Evolutionary conservation across 176 grass and related monocot species (phyloP).

Genomic region (Poa annua): DNA sequence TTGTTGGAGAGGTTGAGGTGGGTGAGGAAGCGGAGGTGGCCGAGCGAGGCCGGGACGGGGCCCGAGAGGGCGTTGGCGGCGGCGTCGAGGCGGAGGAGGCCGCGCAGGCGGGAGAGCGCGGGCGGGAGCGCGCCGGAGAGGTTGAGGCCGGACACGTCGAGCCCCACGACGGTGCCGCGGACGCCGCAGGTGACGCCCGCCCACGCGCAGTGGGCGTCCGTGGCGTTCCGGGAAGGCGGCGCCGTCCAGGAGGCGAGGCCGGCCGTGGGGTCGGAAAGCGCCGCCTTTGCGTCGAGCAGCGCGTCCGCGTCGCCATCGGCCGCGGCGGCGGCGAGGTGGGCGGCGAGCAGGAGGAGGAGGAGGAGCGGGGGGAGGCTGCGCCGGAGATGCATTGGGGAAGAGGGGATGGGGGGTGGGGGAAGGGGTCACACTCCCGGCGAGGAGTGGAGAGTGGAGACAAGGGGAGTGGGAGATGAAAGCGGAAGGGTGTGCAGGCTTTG

Average conservation of each 20-base stretch:
- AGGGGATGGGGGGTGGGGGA: not conserved
- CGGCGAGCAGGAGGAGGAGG: constrained; percentile 24
- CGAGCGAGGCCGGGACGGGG: constrained; percentile 55
- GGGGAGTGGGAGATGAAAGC: not conserved
- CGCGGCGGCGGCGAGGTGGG: constrained; percentile 23
- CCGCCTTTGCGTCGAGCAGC: constrained; percentile 69
- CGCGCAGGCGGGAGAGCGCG: constrained; percentile 48
- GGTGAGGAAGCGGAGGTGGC: constrained; percentile 53
- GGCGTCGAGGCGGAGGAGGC: constrained; percentile 58
- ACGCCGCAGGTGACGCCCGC: constrained; percentile 63
- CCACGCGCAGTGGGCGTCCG: constrained; percentile 55
- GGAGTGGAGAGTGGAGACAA: constrained; percentile 42
- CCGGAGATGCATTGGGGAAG: constrained; percentile 35
- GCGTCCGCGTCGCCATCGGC: constrained; percentile 44
- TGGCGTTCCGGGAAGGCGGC: not conserved
- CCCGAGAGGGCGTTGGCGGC: constrained; percentile 61
- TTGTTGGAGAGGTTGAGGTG: constrained; percentile 94
- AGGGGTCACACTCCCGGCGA: constrained; percentile 34
- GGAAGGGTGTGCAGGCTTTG: not conserved
- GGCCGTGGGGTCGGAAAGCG: constrained; percentile 63
- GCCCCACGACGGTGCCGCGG: constrained; percentile 43
- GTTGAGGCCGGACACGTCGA: constrained; percentile 65
- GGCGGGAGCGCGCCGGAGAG: constrained; percentile 67
- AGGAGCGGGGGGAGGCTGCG: constrained; percentile 31
- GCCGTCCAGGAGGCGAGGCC: constrained; percentile 61